Conservation (phyloP, 1,284 basidiomycete genomes). For the Rhodotorula sp. region DNA sequence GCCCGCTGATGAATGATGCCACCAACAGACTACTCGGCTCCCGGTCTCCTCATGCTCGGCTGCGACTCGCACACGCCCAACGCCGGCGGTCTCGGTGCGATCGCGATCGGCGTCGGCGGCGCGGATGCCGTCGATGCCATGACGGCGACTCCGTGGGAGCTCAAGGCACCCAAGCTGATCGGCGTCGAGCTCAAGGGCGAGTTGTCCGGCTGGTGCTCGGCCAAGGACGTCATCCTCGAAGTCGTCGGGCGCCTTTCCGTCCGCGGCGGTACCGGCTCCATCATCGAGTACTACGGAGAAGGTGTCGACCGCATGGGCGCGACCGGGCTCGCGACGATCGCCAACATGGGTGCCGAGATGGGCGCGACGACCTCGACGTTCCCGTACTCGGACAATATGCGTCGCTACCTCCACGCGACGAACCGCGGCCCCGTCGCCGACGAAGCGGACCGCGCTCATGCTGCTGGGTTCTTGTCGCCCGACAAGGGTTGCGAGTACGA, state of each 20-base stretch:
- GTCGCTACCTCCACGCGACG: slow-evolving; percentile 84
- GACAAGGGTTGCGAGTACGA: slow-evolving; percentile 93
- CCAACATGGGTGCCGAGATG: slow-evolving; percentile 92
- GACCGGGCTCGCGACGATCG: slow-evolving; percentile 63
- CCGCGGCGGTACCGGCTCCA: slow-evolving; percentile 92
- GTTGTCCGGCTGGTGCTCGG: slow-evolving; percentile 87
- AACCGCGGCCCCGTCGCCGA: slow-evolving; percentile 81
- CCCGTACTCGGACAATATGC: slow-evolving; percentile 87
- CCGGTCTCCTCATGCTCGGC: slow-evolving; percentile 60
- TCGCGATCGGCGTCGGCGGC: slow-evolving; percentile 97
- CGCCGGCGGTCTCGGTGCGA: slow-evolving; percentile 94
- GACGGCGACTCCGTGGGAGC: slow-evolving; percentile 97
- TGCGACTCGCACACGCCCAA: slow-evolving; percentile 97
- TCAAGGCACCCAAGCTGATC: slow-evolving; percentile 66
- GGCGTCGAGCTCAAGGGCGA: slow-evolving; percentile 80
- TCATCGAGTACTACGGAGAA: slow-evolving; percentile 97
- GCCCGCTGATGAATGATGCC: fast-evolving
- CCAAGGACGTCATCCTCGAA: slow-evolving; percentile 95
- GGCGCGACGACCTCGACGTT: slow-evolving; percentile 98
- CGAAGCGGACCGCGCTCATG: slow-evolving; percentile 82
- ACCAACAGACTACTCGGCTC: slow-evolving; percentile 47
- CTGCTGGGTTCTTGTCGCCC: slow-evolving; percentile 72
- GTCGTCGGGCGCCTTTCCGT: slow-evolving; percentile 93
- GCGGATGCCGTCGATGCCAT: slow-evolving; percentile 99
- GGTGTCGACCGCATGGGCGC: slow-evolving; percentile 88